phyloP scores from a whole-genome alignment of 768 basidiomycete genomes.

The Mrakia blollopis region DNA sequence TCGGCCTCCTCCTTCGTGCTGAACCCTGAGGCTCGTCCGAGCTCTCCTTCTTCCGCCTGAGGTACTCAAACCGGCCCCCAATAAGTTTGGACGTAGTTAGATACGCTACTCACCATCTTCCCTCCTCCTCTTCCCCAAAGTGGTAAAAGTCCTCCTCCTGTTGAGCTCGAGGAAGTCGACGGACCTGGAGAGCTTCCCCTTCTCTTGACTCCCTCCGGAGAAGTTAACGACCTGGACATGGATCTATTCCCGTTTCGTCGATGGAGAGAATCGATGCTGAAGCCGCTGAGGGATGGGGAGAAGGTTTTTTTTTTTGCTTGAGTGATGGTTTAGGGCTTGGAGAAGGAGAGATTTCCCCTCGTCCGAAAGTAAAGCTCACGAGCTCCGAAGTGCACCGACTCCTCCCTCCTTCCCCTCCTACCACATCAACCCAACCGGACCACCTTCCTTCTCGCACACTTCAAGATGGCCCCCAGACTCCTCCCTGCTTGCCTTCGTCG shows the following conservation, averaged over 20 bases:
- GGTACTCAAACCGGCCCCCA: background rate
- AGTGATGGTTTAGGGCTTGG: background rate
- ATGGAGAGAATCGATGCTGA: background rate
- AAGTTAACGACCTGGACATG: conserved; percentile 7
- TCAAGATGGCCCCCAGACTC: background rate
- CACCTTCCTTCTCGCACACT: background rate
- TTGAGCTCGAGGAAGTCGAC: background rate
- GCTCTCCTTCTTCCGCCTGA: background rate
- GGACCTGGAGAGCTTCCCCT: conserved; percentile 7
- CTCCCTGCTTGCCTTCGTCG: background rate
- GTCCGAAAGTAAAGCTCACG: no score
- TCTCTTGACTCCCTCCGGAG: background rate
- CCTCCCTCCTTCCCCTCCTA: background rate
- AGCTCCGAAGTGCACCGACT: no score
- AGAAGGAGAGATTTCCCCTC: background rate
- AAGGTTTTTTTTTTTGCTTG: background rate
- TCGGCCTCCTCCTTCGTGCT: background rate
- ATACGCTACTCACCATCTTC: background rate
- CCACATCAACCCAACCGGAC: background rate
- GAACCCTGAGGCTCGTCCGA: background rate
- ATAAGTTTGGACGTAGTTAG: background rate
- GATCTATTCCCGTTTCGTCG: no score
- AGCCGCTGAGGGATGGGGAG: background rate
- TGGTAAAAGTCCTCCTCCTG: background rate
- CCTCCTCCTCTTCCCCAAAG: background rate